Evolutionary conservation across 345 rosid species (phyloP), one percentile per base, ranked within the genome.

Genomic region (Euclidium syriacum): DNA sequence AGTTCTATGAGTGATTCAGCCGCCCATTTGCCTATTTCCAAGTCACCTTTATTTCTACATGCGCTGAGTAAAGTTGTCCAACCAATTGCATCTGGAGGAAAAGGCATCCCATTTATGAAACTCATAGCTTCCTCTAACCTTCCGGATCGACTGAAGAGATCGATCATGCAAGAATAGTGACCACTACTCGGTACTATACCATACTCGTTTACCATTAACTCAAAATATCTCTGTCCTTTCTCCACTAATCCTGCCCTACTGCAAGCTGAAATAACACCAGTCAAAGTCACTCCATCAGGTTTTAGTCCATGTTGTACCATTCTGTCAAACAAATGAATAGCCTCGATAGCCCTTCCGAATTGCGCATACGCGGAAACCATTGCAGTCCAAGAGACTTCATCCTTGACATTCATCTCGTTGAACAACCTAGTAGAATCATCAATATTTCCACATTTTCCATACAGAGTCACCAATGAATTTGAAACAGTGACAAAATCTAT

Each of bases 311-410:
- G 71, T 27, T 77, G 75, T 41, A 81, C 51, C 97, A 89, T 92
- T 65, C 68, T 75, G 67, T 87, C 94, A 43, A 87, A 92, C 74
- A 84, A 82, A 26, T 79, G 78, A 49, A 92, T 82, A 29, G 91
- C 80, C 77, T 85, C 87, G 0, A 68, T 55, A 43, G 95, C 98
- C 64, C 81, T 87, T 65, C 98, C 97, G 41, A 80, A 92, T 54
- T 89, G 90, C 1, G 97, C 89, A 79, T 89, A 87, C 10, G 82
- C 86, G 11, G 95, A 87, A 73, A 92, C 77, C 68, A 92, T 68
- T 23, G 98, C 98, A 34, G 97, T 89, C 97, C 97, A 92, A 25
- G 96, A 83, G 54, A 92, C 83, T 73, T 83, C 94, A 77, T 92
- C 98, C 76, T 40, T 81, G 49, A 76, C 36, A 14, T 39, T 77